A percentile compares a stretch with the other conserved stretches of the same genome.
phyloP scores from a whole-genome alignment of 768 basidiomycete species.

The Pholiota microspora region DNA sequence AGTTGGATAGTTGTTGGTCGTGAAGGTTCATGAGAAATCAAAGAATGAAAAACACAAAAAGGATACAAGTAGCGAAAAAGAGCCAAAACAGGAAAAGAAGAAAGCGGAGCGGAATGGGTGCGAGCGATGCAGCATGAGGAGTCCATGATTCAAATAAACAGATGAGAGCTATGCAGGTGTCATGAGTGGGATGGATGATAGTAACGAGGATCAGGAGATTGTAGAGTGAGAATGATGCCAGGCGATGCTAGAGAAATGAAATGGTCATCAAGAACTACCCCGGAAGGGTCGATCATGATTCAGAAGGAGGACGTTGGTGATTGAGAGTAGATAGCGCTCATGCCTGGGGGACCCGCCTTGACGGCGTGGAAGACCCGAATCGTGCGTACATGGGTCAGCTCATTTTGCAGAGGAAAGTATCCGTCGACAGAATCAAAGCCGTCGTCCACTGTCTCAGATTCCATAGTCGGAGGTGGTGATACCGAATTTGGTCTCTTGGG shows the following conservation, averaged over 20 bases:
- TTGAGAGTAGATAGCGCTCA: background rate
- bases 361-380: conserved; percentile 51
- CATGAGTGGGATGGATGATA: too few relatives aligned
- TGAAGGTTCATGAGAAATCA: background rate
- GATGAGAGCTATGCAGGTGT: too few relatives aligned
- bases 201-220: background rate
- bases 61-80: background rate
- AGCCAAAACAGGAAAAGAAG: background rate
- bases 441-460: too few relatives aligned
- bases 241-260: background rate
- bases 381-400: conserved; percentile 48
- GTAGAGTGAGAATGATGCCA: background rate
- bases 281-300: background rate
- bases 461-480: conserved; percentile 1
- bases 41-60: background rate
- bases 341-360: conserved; percentile 26
- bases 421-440: conserved; percentile 22
- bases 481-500: background rate
- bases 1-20: background rate
- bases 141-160: too few relatives aligned
- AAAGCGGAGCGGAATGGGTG: background rate
- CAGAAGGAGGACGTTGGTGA: background rate
- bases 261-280: background rate
- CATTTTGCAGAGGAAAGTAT: conserved; percentile 26
- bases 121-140: too few relatives aligned